Conservation (phyloP, 805 yeast genomes). For the Candida maltosa region DNA sequence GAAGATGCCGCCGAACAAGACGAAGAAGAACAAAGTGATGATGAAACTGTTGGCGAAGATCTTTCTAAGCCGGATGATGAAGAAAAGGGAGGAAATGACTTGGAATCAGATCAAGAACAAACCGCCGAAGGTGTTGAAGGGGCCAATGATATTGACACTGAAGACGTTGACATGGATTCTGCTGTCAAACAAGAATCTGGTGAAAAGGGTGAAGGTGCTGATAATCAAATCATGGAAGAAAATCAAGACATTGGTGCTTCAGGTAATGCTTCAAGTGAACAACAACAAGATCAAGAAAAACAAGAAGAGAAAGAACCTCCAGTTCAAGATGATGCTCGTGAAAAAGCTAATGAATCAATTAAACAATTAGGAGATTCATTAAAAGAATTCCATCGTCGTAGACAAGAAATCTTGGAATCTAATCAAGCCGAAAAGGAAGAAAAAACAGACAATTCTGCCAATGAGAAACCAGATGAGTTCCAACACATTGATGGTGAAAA, state of each 20-base stretch:
- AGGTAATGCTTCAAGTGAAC: slow-evolving; percentile 45
- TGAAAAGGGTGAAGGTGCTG: slow-evolving; percentile 61
- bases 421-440: slow-evolving; percentile 48
- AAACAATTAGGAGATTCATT: slow-evolving; percentile 88
- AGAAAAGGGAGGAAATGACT: slow-evolving; percentile 37
- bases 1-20: slow-evolving; percentile 23
- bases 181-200: slow-evolving; percentile 61
- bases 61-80: slow-evolving; percentile 35
- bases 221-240: slow-evolving; percentile 51
- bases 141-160: slow-evolving; percentile 41
- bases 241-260: slow-evolving; percentile 67
- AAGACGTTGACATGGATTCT: slow-evolving; percentile 52
- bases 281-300: slow-evolving; percentile 38
- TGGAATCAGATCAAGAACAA: slow-evolving; percentile 26
- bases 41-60: slow-evolving; percentile 27
- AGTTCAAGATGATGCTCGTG: slow-evolving; percentile 52
- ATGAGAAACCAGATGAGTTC: slow-evolving; percentile 78
- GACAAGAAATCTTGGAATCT: slow-evolving; percentile 80
- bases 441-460: slow-evolving; percentile 49
- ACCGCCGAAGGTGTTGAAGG: slow-evolving; percentile 55
- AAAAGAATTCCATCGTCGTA: slow-evolving; percentile 87
- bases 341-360: slow-evolving; percentile 70
- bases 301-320: slow-evolving; percentile 43
- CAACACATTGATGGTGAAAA: slow-evolving; percentile 81
- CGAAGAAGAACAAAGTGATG: too few species aligned